Conservation (phyloP, 2,329 filamentous ascomycete genomes). For the Zalaria sp. region DNA sequence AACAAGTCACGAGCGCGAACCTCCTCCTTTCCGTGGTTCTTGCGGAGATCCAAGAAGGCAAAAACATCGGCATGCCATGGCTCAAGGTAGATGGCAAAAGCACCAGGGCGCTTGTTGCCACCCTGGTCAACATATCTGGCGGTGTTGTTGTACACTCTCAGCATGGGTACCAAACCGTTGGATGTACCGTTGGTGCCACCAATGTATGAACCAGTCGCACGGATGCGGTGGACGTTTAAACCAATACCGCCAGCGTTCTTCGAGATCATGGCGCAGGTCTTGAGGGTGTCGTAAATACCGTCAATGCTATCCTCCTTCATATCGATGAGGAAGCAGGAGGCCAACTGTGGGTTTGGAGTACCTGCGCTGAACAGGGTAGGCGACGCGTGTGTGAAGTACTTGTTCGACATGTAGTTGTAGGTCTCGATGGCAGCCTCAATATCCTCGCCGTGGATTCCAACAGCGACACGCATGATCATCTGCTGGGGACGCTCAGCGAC, state of each 20-base stretch:
- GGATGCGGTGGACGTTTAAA: constrained; percentile 90
- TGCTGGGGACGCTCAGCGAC: constrained; percentile 96
- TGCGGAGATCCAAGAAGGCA: constrained; percentile 90
- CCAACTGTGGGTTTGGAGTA: constrained; percentile 85
- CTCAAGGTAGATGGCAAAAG: constrained; percentile 97
- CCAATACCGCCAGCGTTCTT: constrained; percentile 99
- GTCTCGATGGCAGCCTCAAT: constrained; percentile 93
- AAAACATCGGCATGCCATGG: constrained; percentile 98
- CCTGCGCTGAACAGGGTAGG: constrained; percentile 97
- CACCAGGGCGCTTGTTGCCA: constrained; percentile 96
- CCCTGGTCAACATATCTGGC: constrained; percentile 97
- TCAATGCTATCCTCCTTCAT: constrained; percentile 99
- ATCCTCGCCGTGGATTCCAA: constrained; percentile 90
- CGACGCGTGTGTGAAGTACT: constrained; percentile 96
- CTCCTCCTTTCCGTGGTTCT: constrained; percentile 99
- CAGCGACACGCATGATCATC: constrained; percentile 98
- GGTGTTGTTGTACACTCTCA: constrained; percentile 98
- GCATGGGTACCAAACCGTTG: constrained; percentile 94
- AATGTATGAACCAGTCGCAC: constrained; percentile 95
- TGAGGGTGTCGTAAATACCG: constrained; percentile 96
- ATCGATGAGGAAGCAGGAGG: constrained; percentile 96
- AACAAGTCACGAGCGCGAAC: constrained; percentile 93
- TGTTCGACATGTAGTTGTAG: constrained; percentile 97
- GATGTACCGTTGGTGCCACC: constrained; percentile 96
- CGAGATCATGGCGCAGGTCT: constrained; percentile 99